Conservation (phyloP, 768 basidiomycete species). For the Collybia nuda region DNA sequence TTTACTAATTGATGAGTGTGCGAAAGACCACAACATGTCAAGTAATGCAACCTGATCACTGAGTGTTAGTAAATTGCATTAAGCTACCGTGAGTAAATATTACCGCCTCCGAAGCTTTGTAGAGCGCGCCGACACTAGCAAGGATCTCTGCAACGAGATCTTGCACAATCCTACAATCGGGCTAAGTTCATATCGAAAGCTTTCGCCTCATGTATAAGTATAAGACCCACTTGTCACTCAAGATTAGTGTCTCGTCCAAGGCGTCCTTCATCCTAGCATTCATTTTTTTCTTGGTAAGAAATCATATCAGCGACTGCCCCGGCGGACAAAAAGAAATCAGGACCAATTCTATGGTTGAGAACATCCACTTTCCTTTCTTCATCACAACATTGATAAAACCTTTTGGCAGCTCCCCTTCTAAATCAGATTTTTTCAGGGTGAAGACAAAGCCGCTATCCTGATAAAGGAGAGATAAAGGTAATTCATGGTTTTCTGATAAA, state of each 20-base stretch:
- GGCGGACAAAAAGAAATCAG: neutral
- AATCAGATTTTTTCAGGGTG: constrained; percentile 62
- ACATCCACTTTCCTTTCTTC: constrained; percentile 71
- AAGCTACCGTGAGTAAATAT: constrained; percentile 9
- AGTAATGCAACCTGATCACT: constrained; percentile 70
- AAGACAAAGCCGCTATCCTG: constrained; percentile 78
- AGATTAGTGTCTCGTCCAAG: constrained; percentile 82
- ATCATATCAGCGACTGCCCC: neutral
- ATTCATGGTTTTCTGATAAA: constrained; percentile 58
- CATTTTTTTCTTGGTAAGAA: constrained; percentile 68
- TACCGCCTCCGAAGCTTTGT: constrained; percentile 90
- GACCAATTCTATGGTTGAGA: constrained; percentile 83
- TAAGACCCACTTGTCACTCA: constrained; percentile 69
- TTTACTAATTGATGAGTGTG: constrained; percentile 80
- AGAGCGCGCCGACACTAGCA: constrained; percentile 73
- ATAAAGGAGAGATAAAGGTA: constrained; percentile 68
- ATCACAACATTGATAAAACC: constrained; percentile 69
- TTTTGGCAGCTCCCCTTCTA: constrained; percentile 63
- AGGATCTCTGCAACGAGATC: constrained; percentile 74
- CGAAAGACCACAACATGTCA: constrained; percentile 90
- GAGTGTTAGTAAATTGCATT: neutral
- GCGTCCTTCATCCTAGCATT: constrained; percentile 90
- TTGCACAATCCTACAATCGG: constrained; percentile 63
- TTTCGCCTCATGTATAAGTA: neutral
- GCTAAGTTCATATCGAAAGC: neutral